Base-by-base conservation (phyloP, 441 rosid species). In the Jatropha podagrica region DNA sequence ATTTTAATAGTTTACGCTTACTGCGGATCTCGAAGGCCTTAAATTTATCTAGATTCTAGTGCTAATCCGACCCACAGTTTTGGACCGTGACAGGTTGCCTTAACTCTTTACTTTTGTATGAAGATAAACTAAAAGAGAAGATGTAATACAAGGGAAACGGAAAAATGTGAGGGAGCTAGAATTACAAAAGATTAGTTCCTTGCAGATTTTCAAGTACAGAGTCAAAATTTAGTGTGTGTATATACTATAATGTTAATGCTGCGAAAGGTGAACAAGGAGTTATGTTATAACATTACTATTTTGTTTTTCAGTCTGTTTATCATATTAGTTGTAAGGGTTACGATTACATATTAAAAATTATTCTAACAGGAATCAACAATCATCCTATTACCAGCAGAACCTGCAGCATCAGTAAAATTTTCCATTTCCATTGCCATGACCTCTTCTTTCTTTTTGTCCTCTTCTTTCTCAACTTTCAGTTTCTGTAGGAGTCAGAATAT, bases 381-480 rank as follows among this genome's bases (percentile, higher is more conserved):
- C 79, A 27, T 74, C 51, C 63, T 68, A 64, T 49, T 79, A 59
- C 75, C 80, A 65, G 71, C 6, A 46, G 72, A 76, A 8, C 58
- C 74, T 15, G 76, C 81, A 77, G 76, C 76, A 61, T 82, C 83
- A 42, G 51, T 78, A 11, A 15, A 77, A 41, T 38, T 75, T 63
- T 76, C 87, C 65, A 55, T 76, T 54, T 78, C 82, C 86, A 76
- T 72, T 12, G 73, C 73, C 75, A 8, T 55, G 0, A 14, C 82
- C 65, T 69, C 83, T 18, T 58, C 79, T 70, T 54, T 76, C 81
- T 76, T 80, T 69, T 56, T 81, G 44, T 76, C 71, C 67, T 74
- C 84, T 2, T 56, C 70, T 65, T 66, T 78, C 76, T 80, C 86
- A 2, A 83, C 84, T 82, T 84, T 87, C 80, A 81, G 51, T 78